phyloP scores from a whole-genome alignment of 2,329 filamentous ascomycete species.

The Nothophoma quercina region DNA sequence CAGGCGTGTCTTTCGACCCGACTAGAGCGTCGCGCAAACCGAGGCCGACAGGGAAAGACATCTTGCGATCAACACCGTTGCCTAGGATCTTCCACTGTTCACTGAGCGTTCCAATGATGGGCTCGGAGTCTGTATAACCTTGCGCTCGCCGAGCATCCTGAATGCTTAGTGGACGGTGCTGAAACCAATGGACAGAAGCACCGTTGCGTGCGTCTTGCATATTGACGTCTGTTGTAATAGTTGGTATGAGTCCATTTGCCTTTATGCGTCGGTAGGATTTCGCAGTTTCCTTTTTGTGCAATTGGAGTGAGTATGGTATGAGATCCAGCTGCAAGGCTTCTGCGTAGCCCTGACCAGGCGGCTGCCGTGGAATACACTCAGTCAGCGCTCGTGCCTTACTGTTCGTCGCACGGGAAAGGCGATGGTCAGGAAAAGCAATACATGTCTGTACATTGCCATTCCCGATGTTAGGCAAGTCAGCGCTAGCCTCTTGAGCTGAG shows the following conservation, averaged over 20 bases:
- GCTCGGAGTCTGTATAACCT: constrained; percentile 73
- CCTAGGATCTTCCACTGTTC: constrained; percentile 74
- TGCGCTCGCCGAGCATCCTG: constrained; percentile 75
- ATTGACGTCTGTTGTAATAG: constrained; percentile 64
- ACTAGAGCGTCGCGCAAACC: constrained; percentile 18
- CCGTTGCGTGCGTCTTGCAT: constrained; percentile 66
- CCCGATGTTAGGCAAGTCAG: constrained; percentile 68
- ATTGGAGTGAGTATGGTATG: constrained; percentile 35
- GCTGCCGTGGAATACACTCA: constrained; percentile 65
- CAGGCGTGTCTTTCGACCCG: neutral
- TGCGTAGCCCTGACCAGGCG: constrained; percentile 39
- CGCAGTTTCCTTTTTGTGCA: constrained; percentile 27
- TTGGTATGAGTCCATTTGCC: constrained; percentile 64
- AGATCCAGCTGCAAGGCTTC: constrained; percentile 48
- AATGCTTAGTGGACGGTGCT: constrained; percentile 68
- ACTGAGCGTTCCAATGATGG: constrained; percentile 65
- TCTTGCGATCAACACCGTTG: constrained; percentile 76
- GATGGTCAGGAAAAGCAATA: constrained; percentile 72
- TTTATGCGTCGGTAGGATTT: constrained; percentile 61
- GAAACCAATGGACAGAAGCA: constrained; percentile 68
- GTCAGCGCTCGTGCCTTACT: constrained; percentile 57
- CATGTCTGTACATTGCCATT: constrained; percentile 70
- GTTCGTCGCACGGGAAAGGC: constrained; percentile 45
- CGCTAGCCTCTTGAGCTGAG: constrained; percentile 61
- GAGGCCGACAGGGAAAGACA: constrained; percentile 72